phyloP scores from a whole-genome alignment of 1,284 basidiomycete species.

The Heterobasidion parviporum region DNA sequence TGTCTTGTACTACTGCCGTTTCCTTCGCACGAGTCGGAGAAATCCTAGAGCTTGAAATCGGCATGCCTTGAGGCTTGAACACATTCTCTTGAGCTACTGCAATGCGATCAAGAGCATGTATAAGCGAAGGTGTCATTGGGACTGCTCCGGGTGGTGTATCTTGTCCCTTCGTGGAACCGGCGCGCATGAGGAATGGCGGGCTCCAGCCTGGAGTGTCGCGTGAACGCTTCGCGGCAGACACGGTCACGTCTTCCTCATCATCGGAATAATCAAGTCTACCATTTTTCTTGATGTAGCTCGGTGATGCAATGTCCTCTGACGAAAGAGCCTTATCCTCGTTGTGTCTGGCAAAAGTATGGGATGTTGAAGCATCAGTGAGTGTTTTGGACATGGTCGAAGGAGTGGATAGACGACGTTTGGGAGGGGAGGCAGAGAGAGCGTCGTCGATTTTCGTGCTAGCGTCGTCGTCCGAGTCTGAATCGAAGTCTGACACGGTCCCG shows the following conservation, averaged over 20 bases:
- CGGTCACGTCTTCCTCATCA: neutral
- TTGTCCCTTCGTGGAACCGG: neutral
- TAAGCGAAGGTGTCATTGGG: neutral
- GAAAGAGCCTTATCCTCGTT: neutral
- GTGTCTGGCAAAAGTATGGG: neutral
- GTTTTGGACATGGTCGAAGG: neutral
- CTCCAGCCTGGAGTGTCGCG: neutral
- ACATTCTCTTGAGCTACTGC: neutral
- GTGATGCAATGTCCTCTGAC: neutral
- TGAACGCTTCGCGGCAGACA: neutral
- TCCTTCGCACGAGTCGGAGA: neutral
- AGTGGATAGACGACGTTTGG: neutral
- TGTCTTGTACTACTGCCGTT: neutral
- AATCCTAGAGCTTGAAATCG: neutral
- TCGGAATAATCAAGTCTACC: neutral
- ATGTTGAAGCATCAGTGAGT: neutral
- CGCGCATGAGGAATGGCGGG: neutral
- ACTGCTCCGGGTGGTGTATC: neutral
- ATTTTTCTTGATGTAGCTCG: neutral
- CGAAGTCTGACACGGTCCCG: slow-evolving; percentile 28
- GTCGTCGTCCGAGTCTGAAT: slow-evolving; percentile 19
- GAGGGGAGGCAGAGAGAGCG: slow-evolving; percentile 7
- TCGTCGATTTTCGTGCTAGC: slow-evolving; percentile 14
- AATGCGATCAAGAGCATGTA: neutral
- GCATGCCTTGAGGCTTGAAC: neutral